These are phyloP conservation scores for Monosporascus sp. DNA, from an alignment of 2,329 filamentous ascomycete genomes.

Conservation along the genomic window DNA sequence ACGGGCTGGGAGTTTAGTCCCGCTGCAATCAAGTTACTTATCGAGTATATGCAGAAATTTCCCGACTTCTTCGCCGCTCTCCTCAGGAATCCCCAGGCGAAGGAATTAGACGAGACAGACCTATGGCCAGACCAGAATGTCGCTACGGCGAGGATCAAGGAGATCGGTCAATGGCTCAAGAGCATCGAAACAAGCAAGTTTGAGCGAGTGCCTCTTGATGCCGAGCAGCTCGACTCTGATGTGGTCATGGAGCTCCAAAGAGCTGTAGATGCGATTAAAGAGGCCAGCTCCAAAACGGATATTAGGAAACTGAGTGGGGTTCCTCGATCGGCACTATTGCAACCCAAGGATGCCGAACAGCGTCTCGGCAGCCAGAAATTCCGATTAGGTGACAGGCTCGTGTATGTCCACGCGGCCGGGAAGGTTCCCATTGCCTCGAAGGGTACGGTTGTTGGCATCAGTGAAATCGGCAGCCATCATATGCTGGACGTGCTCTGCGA, in stretches of 20 bases:
- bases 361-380: conserved; percentile 82
- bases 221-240: conserved; percentile 90
- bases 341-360: conserved; percentile 94
- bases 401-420: conserved; percentile 87
- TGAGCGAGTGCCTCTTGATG: conserved; percentile 91
- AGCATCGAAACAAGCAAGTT: conserved; percentile 85
- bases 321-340: conserved; percentile 80
- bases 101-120: conserved; percentile 77
- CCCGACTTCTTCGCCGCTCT: conserved; percentile 93
- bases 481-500: conserved; percentile 93
- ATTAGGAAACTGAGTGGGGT: conserved; percentile 72
- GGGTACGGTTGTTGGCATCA: conserved; percentile 93
- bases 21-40: conserved; percentile 73
- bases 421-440: conserved; percentile 89
- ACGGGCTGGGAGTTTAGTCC: conserved; percentile 95
- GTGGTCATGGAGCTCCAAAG: conserved; percentile 76
- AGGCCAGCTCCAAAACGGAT: conserved; percentile 47
- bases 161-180: conserved; percentile 92
- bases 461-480: conserved; percentile 74
- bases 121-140: conserved; percentile 71
- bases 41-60: conserved; percentile 88
- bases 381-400: conserved; percentile 79
- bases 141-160: conserved; percentile 79
- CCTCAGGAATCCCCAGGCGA: conserved; percentile 76
- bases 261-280: conserved; percentile 61